phyloP scores from a whole-genome alignment of 2,329 filamentous ascomycete genomes.

The Penicillium sp. region DNA sequence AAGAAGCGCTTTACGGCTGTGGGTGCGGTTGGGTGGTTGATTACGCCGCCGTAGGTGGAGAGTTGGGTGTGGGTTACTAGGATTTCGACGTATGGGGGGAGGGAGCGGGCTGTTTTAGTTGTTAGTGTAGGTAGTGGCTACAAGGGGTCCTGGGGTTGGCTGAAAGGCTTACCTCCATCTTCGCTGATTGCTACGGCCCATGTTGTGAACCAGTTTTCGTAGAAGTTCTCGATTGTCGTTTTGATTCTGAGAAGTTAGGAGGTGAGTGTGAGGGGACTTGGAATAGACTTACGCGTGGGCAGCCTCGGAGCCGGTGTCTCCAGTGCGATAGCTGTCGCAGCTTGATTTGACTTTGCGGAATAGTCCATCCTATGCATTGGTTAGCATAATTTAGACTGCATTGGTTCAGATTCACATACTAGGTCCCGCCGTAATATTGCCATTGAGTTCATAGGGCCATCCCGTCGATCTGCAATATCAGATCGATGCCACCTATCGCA shows the following conservation, averaged over 20 bases:
- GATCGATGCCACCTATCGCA: slow-evolving; percentile 73
- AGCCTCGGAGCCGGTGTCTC: slow-evolving; percentile 36
- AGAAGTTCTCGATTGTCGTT: slow-evolving; percentile 67
- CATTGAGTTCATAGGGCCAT: slow-evolving; percentile 73
- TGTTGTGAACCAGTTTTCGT: slow-evolving; percentile 66
- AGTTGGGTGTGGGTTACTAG: slow-evolving; percentile 72
- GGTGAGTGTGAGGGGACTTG: slow-evolving; percentile 18
- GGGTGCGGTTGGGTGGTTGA: slow-evolving; percentile 74
- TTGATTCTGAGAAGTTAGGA: slow-evolving; percentile 49
- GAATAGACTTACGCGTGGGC: slow-evolving; percentile 36
- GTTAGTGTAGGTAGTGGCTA: background rate
- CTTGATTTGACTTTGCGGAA: slow-evolving; percentile 39
- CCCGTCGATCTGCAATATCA: slow-evolving; percentile 66
- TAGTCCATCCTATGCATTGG: slow-evolving; percentile 33
- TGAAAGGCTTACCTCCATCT: slow-evolving; percentile 49
- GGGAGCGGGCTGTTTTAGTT: slow-evolving; percentile 30
- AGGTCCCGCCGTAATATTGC: slow-evolving; percentile 70
- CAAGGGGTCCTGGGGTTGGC: background rate
- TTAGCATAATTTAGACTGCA: slow-evolving; percentile 11
- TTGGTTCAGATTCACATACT: slow-evolving; percentile 37
- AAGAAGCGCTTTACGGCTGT: slow-evolving; percentile 74
- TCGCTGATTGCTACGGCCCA: slow-evolving; percentile 64
- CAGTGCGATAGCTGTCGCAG: slow-evolving; percentile 41
- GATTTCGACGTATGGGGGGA: slow-evolving; percentile 76
- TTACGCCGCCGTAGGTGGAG: slow-evolving; percentile 74